Percentiles rank a stretch among this genome's conserved stretches.
phyloP scores from a whole-genome alignment of 805 yeast species.

The Pichia gijzeniarum region DNA sequence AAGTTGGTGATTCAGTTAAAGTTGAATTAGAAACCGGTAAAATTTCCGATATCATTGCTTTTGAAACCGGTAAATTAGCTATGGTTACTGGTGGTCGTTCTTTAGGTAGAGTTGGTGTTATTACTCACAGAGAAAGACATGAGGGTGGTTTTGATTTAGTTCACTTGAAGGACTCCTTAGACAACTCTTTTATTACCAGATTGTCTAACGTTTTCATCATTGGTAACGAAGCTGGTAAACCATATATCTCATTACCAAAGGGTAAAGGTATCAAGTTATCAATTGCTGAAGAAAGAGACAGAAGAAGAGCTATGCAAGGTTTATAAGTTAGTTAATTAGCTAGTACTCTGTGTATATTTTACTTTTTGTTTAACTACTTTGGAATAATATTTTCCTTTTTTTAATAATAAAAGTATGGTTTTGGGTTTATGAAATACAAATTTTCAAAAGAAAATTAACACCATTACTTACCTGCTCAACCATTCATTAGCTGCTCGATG shows the following conservation, averaged over 20 bases:
- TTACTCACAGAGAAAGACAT: slow-evolving; percentile 94
- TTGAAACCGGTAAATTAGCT: slow-evolving; percentile 87
- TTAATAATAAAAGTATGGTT: slow-evolving; percentile 3
- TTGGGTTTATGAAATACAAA: slow-evolving; percentile 11
- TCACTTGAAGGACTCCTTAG: slow-evolving; percentile 92
- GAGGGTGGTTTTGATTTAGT: slow-evolving; percentile 98
- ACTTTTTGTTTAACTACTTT: slow-evolving; percentile 2
- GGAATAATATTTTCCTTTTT: slow-evolving; percentile 10
- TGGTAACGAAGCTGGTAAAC: slow-evolving; percentile 88
- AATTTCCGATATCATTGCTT: slow-evolving; percentile 81
- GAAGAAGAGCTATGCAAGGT: slow-evolving; percentile 84
- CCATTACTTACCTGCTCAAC: too few species aligned
- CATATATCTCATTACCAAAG: slow-evolving; percentile 93
- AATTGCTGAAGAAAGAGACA: slow-evolving; percentile 97
- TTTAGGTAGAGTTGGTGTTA: slow-evolving; percentile 97
- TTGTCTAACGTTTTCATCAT: slow-evolving; percentile 86
- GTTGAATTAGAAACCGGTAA: slow-evolving; percentile 94
- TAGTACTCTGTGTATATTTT: background rate
- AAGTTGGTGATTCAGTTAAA: slow-evolving; percentile 97
- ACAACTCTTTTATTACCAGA: slow-evolving; percentile 94
- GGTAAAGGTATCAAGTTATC: slow-evolving; percentile 98
- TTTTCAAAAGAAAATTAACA: background rate
- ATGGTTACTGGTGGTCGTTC: slow-evolving; percentile 98
- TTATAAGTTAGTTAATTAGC: slow-evolving; percentile 30
- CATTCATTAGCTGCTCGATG: too few species aligned